Evolutionary conservation across 805 yeast genomes (phyloP).

Genomic region (Saccharomycopsis fermentans): DNA sequence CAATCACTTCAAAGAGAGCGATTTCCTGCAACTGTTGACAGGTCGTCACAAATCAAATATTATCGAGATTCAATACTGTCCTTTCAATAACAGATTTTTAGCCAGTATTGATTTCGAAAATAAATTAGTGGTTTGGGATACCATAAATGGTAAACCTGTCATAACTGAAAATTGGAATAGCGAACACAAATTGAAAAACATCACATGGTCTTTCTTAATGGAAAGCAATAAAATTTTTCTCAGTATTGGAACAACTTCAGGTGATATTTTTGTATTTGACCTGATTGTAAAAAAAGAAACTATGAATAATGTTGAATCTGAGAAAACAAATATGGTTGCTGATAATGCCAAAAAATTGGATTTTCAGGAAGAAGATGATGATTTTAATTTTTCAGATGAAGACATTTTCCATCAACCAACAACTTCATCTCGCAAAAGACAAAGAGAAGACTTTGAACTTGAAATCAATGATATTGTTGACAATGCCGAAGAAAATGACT

Average conservation of each 20-base stretch:
- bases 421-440: not conserved
- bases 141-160: constrained; percentile 27
- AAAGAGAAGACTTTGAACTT: constrained; percentile 10
- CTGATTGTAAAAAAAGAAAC: not conserved
- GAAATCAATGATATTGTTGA: constrained; percentile 13
- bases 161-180: constrained; percentile 24
- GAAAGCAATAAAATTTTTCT: constrained; percentile 21
- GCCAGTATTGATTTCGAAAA: constrained; percentile 51
- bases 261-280: constrained; percentile 29
- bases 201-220: constrained; percentile 27
- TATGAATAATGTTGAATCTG: not conserved
- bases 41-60: constrained; percentile 24
- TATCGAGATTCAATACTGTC: constrained; percentile 49
- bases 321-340: constrained; percentile 19
- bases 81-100: constrained; percentile 42
- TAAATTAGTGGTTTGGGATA: constrained; percentile 47
- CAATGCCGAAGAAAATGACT: constrained; percentile 39
- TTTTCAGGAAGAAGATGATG: constrained; percentile 20
- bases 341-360: constrained; percentile 16
- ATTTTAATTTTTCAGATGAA: constrained; percentile 22
- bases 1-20: constrained; percentile 6
- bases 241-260: constrained; percentile 29
- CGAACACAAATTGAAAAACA: constrained; percentile 22
- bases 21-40: not conserved
- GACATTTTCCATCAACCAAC: not conserved